Base-by-base conservation (phyloP, 73 alveolate genomes). In the Stentor roeselii region DNA sequence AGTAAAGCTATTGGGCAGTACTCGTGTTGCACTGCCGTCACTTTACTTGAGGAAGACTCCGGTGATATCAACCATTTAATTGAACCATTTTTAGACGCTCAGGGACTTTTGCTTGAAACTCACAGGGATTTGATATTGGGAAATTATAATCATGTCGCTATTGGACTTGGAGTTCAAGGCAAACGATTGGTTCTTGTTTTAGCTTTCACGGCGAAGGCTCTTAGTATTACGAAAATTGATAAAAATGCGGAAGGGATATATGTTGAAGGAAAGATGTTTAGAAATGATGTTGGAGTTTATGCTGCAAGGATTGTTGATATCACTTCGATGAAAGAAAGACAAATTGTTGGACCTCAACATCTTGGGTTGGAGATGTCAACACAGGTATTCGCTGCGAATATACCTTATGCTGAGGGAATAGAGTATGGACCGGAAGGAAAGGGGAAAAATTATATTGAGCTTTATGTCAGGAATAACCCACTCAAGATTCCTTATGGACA, bases 91-190 rank as follows among this genome's bases (percentile, higher is more conserved):
- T 88, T 92, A 88, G 97, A 94, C 80, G 97, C 95, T 39, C 98
- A 93, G 83, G 97, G 96, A 14, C 86, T 96, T 3, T 82, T 90
- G 11, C 86, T 92, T 34, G 98, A 95, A 87, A 82, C 92, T 78
- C 95, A 91, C 75, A 93, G 94, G 58, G 87, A 87, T 61, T 82
- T 93, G 59, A 84, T 88, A 60, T 87, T 92, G 83, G 97, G 89
- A 6, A 86, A 93, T 60, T 87, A 41, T 84, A 95, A 93, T 83
- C 98, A 97, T 76, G 96, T 94, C 15, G 97, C 97, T 60, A 88
- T 97, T 11, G 99, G 99, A 30, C 92, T 97, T 82, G 96, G 97
- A 21, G 94, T 89, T 86, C 92, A 94, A 88, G 97, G 94, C 76
- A 77, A 88, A 80, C 84, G 90, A 88, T 95, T 95, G 35, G 97